Conservation (phyloP, 805 yeast genomes). For the Yarrowia divulgata region DNA sequence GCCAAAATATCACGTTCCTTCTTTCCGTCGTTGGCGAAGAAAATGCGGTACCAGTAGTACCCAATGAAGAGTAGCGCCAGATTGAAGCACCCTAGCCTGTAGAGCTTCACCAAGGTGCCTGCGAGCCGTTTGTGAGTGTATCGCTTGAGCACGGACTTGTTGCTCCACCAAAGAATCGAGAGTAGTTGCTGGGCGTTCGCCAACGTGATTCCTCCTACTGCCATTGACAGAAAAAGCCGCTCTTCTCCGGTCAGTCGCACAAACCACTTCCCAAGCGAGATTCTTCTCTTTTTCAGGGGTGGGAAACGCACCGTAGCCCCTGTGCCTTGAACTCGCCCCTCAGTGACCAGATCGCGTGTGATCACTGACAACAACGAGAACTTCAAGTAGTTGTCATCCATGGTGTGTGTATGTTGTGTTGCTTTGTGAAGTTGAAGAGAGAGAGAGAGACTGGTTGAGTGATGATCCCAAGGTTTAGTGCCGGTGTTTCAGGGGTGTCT, state of each 20-base stretch:
- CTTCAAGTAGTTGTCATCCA: slow-evolving; percentile 29
- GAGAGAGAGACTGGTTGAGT: neutral
- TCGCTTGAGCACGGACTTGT: slow-evolving; percentile 23
- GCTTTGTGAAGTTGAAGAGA: too few relatives aligned
- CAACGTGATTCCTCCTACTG: slow-evolving; percentile 11
- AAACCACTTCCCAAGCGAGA: slow-evolving; percentile 8
- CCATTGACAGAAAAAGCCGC: slow-evolving; percentile 12
- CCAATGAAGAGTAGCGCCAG: slow-evolving; percentile 14
- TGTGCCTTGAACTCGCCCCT: slow-evolving; percentile 10
- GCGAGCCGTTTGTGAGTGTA: slow-evolving; percentile 5
- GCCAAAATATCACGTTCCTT: slow-evolving; percentile 16
- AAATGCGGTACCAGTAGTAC: slow-evolving; percentile 26
- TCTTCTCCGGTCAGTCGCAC: slow-evolving; percentile 1
- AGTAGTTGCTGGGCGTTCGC: slow-evolving; percentile 8
- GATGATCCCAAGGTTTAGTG: slow-evolving; percentile 8
- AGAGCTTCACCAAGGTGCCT: slow-evolving; percentile 1
- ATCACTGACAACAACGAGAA: slow-evolving; percentile 19
- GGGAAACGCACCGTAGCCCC: slow-evolving; percentile 12
- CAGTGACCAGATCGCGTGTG: slow-evolving; percentile 13
- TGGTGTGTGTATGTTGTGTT: neutral
- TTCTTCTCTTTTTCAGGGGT: neutral
- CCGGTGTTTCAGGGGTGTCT: neutral
- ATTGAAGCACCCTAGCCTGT: slow-evolving; percentile 11
- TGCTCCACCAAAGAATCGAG: slow-evolving; percentile 9
- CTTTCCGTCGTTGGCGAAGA: slow-evolving; percentile 7